Evolutionary conservation across 495 filamentous ascomycete species (phyloP), one percentile per base, ranked within the genome.

Genomic region (Sabuloglossum arenarium): DNA sequence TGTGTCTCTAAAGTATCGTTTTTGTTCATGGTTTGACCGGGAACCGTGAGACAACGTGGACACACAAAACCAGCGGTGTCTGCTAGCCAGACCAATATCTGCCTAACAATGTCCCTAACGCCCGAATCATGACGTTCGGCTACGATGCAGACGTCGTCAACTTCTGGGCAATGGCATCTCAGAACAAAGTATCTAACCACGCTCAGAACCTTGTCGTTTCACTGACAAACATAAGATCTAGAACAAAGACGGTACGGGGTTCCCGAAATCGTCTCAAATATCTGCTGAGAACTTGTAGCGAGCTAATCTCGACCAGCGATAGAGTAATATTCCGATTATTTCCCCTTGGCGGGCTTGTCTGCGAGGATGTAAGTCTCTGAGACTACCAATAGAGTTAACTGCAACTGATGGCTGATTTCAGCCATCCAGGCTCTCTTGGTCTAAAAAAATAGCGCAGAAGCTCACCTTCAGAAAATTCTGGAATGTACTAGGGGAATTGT

Each of bases 311-410:
- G 12, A 37, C n/a, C n/a, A n/a, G n/a, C n/a, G n/a, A 6, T 6
- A 2, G 1, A 5, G 2, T 9, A 37, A 19, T 28, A 66, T 81
- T 29, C 86, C 87, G 0, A 88, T 94, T 56, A 81, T 94, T 54
- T 94, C 85, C 69, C 42, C 72, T 94, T 9, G 86, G 87, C 2
- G 87, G 87, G 2, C 77, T 94, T 34, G 72, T 94, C 2, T 79
- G 85, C 12, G 91, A 93, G 30, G 23, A 55, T 6, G 59, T 60
- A 58, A 53, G 58, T 24, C 8, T 39, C 34, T 8, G 8, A 8
- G 45, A 12, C 9, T 27, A 24, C n/a, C n/a, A 27, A 47, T 1
- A 27, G 23, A n/a, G 8, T 12, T 9, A 23, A 27, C 6, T 47
- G 45, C 3, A 27, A 27, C 34, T 37, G 23, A 19, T 47, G 45